Evolutionary conservation across 1,284 basidiomycete genomes (phyloP).

Genomic region (Melampsora americana): DNA sequence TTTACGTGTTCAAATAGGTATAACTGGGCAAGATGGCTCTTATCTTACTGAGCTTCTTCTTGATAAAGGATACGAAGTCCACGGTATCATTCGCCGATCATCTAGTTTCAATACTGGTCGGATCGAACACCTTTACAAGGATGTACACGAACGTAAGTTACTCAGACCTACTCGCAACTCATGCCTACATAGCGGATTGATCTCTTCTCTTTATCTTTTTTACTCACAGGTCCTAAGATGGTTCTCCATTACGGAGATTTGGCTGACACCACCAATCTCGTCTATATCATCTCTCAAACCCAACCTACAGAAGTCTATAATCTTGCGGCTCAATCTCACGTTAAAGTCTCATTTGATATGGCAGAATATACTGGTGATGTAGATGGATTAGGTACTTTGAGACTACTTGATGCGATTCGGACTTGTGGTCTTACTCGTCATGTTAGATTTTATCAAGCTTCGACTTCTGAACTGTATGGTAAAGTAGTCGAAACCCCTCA

Average conservation of each 20-base stretch:
- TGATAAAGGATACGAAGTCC: slow-evolving; percentile 82
- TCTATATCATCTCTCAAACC: slow-evolving; percentile 85
- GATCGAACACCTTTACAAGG: slow-evolving; percentile 80
- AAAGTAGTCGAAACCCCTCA: slow-evolving; percentile 87
- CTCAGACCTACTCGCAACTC: not conserved
- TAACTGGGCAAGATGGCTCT: slow-evolving; percentile 87
- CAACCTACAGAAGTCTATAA: slow-evolving; percentile 89
- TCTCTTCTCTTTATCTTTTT: slow-evolving; percentile 50
- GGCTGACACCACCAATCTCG: slow-evolving; percentile 86
- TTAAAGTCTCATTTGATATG: slow-evolving; percentile 96
- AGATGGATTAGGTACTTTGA: slow-evolving; percentile 82
- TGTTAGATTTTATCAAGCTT: slow-evolving; percentile 83
- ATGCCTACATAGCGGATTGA: not conserved
- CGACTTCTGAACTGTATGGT: slow-evolving; percentile 87
- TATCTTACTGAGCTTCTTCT: slow-evolving; percentile 82
- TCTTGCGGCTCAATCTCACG: slow-evolving; percentile 90
- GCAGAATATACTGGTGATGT: slow-evolving; percentile 93
- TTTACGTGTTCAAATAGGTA: slow-evolving; percentile 60
- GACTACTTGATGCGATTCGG: slow-evolving; percentile 83
- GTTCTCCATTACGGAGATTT: slow-evolving; percentile 81
- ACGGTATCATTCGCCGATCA: slow-evolving; percentile 76
- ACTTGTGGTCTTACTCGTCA: slow-evolving; percentile 83
- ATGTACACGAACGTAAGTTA: slow-evolving; percentile 65
- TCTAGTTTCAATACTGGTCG: slow-evolving; percentile 91
- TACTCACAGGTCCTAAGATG: slow-evolving; percentile 67